These are phyloP conservation scores for Musa balbisiana DNA, from an alignment of 202 grass and related monocot genomes.

Conservation along the genomic window DNA sequence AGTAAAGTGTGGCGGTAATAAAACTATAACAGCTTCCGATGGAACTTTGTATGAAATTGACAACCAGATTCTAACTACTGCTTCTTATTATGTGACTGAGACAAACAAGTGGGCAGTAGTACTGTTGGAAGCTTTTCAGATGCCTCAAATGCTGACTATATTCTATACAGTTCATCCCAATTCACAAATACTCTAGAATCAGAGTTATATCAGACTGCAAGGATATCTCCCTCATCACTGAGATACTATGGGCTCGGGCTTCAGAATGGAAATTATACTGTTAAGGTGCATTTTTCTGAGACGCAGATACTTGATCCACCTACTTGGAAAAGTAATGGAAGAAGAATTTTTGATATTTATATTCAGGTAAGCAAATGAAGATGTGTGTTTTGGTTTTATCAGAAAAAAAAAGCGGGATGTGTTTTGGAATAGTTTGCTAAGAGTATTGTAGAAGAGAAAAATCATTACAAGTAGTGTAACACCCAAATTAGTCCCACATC, in stretches of 20 bases:
- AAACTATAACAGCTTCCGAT: constrained; percentile 42
- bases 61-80: constrained; percentile 22
- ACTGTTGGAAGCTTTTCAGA: constrained; percentile 46
- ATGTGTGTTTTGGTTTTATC: background rate
- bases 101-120: constrained; percentile 29
- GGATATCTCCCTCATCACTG: constrained; percentile 73
- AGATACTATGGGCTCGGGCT: constrained; percentile 79
- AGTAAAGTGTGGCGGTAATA: constrained; percentile 48
- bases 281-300: constrained; percentile 75
- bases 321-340: constrained; percentile 48
- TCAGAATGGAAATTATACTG: constrained; percentile 77
- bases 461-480: too few species aligned
- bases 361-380: constrained; percentile 39
- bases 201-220: constrained; percentile 55
- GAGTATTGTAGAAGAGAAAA: constrained; percentile 2
- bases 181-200: constrained; percentile 59
- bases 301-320: constrained; percentile 41
- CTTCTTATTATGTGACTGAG: constrained; percentile 60
- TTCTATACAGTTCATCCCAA: constrained; percentile 36
- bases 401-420: too few species aligned
- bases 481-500: too few species aligned
- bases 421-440: background rate
- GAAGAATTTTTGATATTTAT: constrained; percentile 89
- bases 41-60: constrained; percentile 46
- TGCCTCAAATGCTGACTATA: constrained; percentile 29